phyloP scores from a whole-genome alignment of 495 filamentous ascomycete species.

The Tuber magnatum region DNA sequence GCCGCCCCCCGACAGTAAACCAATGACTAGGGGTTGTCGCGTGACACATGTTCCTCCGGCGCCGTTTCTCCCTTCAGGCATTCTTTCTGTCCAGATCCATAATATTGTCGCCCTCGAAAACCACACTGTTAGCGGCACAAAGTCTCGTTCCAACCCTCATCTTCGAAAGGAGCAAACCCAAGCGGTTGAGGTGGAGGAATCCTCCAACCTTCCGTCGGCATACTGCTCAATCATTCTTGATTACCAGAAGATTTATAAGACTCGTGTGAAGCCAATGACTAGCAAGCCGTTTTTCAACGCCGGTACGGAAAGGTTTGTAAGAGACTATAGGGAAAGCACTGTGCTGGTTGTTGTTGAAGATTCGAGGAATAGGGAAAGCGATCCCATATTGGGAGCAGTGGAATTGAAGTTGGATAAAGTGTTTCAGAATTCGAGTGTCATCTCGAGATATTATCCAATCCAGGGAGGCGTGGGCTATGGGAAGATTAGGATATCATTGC shows the following conservation, averaged over 20 bases:
- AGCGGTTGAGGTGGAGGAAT: slow-evolving; percentile 54
- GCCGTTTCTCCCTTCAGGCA: slow-evolving; percentile 52
- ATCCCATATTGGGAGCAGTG: slow-evolving; percentile 60
- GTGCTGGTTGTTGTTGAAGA: slow-evolving; percentile 61
- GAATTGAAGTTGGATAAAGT: slow-evolving; percentile 56
- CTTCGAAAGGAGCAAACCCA: slow-evolving; percentile 34
- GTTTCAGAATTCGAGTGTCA: slow-evolving; percentile 52
- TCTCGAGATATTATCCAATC: slow-evolving; percentile 56
- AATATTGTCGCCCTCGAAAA: slow-evolving; percentile 64
- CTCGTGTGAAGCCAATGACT: slow-evolving; percentile 68
- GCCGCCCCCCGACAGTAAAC: slow-evolving; percentile 38
- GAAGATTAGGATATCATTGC: slow-evolving; percentile 56
- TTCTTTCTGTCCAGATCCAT: slow-evolving; percentile 64
- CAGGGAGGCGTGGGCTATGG: slow-evolving; percentile 63
- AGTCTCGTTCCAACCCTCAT: slow-evolving; percentile 13
- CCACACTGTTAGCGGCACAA: slow-evolving; percentile 44
- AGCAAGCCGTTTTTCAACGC: slow-evolving; percentile 73
- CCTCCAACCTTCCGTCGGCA: slow-evolving; percentile 55
- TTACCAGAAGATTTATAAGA: slow-evolving; percentile 62
- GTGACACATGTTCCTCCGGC: slow-evolving; percentile 49
- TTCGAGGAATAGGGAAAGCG: slow-evolving; percentile 56
- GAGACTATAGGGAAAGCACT: slow-evolving; percentile 60
- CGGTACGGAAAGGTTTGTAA: slow-evolving; percentile 61
- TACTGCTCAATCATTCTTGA: slow-evolving; percentile 68
- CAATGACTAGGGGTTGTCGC: slow-evolving; percentile 53